These are phyloP conservation scores for Zychaea mexicana DNA, from an alignment of 371 early-diverging fungal genomes.

Conservation along the genomic window DNA sequence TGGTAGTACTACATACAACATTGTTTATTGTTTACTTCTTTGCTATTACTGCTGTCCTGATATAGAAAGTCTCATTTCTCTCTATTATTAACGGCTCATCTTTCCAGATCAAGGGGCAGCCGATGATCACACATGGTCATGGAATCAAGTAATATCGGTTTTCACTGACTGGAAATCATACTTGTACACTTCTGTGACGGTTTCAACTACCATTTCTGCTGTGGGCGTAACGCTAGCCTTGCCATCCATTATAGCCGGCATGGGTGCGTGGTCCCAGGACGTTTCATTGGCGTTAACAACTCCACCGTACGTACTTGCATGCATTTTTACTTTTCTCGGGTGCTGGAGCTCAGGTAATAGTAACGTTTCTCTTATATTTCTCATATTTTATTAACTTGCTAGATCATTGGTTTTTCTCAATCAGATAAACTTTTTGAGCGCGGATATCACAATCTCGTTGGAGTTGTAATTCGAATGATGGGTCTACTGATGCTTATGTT, in stretches of 20 bases:
- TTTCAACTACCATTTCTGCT: conserved; percentile 28
- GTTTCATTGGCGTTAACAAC: conserved; percentile 32
- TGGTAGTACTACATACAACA: conserved; percentile 14
- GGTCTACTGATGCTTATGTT: conserved; percentile 33
- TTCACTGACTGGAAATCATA: conserved; percentile 42
- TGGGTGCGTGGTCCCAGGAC: conserved; percentile 37
- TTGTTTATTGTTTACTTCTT: too few species aligned
- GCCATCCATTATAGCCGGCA: conserved; percentile 32
- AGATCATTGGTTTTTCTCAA: neutral
- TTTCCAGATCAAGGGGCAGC: conserved; percentile 34
- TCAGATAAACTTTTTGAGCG: conserved; percentile 22
- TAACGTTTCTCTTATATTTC: neutral
- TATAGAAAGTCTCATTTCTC: too few species aligned
- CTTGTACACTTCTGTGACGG: conserved; percentile 30
- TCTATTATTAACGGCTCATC: too few species aligned
- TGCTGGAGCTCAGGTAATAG: conserved; percentile 30
- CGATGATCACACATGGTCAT: conserved; percentile 40
- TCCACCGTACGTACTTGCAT: conserved; percentile 31
- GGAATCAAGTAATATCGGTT: conserved; percentile 33
- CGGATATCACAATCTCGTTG: conserved; percentile 25
- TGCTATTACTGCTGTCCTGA: too few species aligned
- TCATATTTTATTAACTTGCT: neutral
- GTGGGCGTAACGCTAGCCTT: conserved; percentile 38
- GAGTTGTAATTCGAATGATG: conserved; percentile 19
- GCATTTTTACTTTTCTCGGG: conserved; percentile 19